phyloP scores from a whole-genome alignment of 78 protist genomes.

The Isochrysis galbana region DNA sequence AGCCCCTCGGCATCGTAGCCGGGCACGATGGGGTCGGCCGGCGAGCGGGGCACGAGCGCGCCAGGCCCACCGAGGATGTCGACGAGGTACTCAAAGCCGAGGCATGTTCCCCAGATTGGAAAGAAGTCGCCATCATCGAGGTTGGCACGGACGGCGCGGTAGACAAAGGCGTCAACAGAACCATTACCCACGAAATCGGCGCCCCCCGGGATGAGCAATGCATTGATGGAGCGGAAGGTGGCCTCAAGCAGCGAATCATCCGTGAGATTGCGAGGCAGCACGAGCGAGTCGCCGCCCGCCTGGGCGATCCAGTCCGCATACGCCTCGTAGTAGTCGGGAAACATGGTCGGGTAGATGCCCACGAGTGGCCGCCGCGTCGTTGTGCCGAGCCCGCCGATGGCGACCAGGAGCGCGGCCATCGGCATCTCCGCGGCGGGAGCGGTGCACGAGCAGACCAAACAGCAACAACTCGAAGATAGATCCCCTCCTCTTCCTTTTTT shows the following conservation, averaged over 20 bases:
- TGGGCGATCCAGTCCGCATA: not conserved
- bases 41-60: not conserved
- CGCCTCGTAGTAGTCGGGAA: not conserved
- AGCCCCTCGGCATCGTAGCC: not conserved
- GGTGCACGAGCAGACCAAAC: too few species aligned
- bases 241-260: not conserved
- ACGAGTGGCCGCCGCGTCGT: too few species aligned
- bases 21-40: not conserved
- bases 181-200: not conserved
- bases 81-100: not conserved
- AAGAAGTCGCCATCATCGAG: not conserved
- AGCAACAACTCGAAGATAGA: too few species aligned
- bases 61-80: not conserved
- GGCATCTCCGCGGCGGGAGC: too few species aligned
- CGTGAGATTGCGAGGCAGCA: not conserved
- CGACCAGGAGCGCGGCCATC: too few species aligned
- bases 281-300: not conserved
- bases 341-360: not conserved
- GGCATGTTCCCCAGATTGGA: not conserved
- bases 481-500: too few species aligned
- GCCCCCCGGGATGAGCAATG: not conserved
- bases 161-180: not conserved
- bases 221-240: not conserved
- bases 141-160: not conserved
- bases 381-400: too few species aligned